phyloP scores from a whole-genome alignment of 169 alveolate species.

The Perkinsus olseni region DNA sequence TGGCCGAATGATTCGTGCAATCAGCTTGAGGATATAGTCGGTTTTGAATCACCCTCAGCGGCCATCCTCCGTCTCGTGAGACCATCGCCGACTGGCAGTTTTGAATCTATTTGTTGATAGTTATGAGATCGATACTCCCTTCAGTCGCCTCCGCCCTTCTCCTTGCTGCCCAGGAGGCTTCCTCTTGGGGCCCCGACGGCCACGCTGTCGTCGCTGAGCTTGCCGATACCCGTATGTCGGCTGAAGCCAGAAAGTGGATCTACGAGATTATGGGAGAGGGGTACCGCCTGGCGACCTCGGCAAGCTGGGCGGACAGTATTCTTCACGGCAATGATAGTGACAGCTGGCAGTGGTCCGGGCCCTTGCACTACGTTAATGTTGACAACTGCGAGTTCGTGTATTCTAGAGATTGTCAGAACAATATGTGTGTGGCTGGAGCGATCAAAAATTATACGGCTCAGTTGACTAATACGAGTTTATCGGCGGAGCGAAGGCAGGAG shows the following conservation, averaged over 20 bases:
- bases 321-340: neutral
- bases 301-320: neutral
- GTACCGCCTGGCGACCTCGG: neutral
- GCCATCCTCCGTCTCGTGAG: no score
- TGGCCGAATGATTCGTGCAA: no score
- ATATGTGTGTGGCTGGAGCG: neutral
- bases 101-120: no score
- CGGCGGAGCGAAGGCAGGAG: neutral
- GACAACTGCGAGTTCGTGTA: neutral
- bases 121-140: neutral
- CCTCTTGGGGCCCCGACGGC: neutral
- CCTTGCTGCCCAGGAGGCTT: neutral
- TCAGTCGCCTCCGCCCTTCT: neutral
- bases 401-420: neutral
- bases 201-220: neutral
- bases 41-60: no score
- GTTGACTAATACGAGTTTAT: neutral
- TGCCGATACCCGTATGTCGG: neutral
- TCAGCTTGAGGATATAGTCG: no score
- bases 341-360: neutral
- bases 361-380: neutral
- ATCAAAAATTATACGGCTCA: neutral
- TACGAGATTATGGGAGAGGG: neutral
- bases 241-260: neutral
- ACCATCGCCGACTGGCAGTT: no score